A percentile compares a stretch with the other conserved stretches of the same genome.
Evolutionary conservation across 2,329 filamentous ascomycete species (phyloP).

Genomic region (Incumbomyces lentus): DNA sequence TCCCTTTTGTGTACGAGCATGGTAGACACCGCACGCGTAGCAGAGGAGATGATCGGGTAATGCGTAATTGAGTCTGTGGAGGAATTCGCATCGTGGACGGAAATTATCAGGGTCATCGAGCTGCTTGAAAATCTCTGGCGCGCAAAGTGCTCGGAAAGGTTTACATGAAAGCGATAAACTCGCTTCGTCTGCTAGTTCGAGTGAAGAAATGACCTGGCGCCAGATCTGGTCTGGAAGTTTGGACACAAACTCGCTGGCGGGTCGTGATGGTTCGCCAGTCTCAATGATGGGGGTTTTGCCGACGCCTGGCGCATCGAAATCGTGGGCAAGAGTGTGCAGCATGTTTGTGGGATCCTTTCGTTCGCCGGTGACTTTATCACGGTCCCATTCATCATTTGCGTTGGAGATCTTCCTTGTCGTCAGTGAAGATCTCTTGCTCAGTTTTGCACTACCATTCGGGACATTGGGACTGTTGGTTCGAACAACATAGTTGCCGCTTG

Average conservation of each 20-base stretch:
- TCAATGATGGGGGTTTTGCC: constrained; percentile 25
- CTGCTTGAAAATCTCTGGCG: constrained; percentile 29
- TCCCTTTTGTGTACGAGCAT: constrained; percentile 43
- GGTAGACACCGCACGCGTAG: constrained; percentile 47
- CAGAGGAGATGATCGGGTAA: constrained; percentile 50
- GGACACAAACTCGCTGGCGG: constrained; percentile 26
- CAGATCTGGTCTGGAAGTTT: constrained; percentile 39
- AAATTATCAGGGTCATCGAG: constrained; percentile 36
- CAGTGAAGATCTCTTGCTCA: not conserved
- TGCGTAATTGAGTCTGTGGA: constrained; percentile 40
- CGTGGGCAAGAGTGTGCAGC: constrained; percentile 19
- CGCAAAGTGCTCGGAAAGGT: constrained; percentile 35
- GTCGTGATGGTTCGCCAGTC: constrained; percentile 11
- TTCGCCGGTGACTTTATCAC: constrained; percentile 21
- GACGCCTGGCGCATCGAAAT: constrained; percentile 7
- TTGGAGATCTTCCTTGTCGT: not conserved
- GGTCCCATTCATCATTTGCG: constrained; percentile 8
- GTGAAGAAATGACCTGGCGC: constrained; percentile 32
- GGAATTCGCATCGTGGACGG: constrained; percentile 40
- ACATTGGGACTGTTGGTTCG: not conserved
- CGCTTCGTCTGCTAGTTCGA: constrained; percentile 39
- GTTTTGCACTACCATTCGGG: not conserved
- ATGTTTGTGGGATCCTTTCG: constrained; percentile 20
- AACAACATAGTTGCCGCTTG: not conserved
- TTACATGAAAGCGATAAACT: constrained; percentile 41